A percentile compares a stretch with the other conserved stretches of the same genome.
phyloP scores from a whole-genome alignment of 305 asterid genomes.

The Fraxinus sp. region DNA sequence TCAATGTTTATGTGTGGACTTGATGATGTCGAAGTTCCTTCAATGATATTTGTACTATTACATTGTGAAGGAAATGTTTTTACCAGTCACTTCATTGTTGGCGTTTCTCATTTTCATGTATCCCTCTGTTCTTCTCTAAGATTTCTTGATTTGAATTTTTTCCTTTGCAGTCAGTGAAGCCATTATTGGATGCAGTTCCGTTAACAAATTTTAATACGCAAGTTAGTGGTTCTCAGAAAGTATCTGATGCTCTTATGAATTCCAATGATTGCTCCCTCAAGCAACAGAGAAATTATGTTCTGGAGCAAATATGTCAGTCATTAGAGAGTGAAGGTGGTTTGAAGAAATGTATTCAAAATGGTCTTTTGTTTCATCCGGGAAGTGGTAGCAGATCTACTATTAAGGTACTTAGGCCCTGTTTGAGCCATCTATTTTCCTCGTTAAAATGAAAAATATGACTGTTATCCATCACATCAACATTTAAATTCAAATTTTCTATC shows the following conservation, averaged over 20 bases:
- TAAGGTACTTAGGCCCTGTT: conserved; percentile 41
- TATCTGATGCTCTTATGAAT: conserved; percentile 26
- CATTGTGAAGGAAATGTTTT: not conserved
- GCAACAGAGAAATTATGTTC: conserved; percentile 53
- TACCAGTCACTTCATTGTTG: not conserved
- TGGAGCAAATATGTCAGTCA: conserved; percentile 61
- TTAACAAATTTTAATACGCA: conserved; percentile 25
- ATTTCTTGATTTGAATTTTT: conserved; percentile 19
- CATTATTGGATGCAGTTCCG: conserved; percentile 20
- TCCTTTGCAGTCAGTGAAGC: conserved; percentile 37
- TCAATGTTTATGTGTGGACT: not conserved
- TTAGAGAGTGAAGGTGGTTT: conserved; percentile 60
- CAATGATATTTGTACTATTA: not conserved
- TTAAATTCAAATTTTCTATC: no score
- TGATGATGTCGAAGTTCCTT: not conserved
- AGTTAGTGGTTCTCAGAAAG: conserved; percentile 36
- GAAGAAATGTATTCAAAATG: conserved; percentile 51
- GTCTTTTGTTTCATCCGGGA: conserved; percentile 45
- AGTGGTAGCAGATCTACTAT: conserved; percentile 40
- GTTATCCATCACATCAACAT: no score
- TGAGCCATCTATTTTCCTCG: no score
- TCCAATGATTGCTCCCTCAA: conserved; percentile 38
- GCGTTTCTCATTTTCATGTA: not conserved
- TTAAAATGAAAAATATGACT: no score
- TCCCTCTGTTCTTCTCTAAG: conserved; percentile 23